These are phyloP conservation scores for Serendipita sp. DNA, from an alignment of 1,284 basidiomycete genomes.

Conservation along the genomic window DNA sequence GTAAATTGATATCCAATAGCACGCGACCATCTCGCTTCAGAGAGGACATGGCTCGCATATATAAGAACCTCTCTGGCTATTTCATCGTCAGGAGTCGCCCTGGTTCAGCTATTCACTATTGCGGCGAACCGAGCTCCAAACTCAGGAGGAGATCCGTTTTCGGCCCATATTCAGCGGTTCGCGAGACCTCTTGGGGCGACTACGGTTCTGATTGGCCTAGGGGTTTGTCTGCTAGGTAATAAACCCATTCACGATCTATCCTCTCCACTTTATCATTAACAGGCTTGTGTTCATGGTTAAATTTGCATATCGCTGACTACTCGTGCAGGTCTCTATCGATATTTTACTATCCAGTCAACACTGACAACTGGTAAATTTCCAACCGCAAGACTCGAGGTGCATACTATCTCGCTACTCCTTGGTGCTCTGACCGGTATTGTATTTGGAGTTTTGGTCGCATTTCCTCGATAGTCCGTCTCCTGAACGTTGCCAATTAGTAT, in stretches of 20 bases:
- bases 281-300: neutral
- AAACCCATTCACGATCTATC: constrained; percentile 1
- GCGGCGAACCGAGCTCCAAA: constrained; percentile 16
- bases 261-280: neutral
- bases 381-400: constrained; percentile 33
- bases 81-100: constrained; percentile 20
- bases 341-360: constrained; percentile 40
- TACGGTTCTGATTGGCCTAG: constrained; percentile 35
- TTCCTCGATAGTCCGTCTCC: neutral
- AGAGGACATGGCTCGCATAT: constrained; percentile 7
- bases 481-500: neutral
- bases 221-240: constrained; percentile 37
- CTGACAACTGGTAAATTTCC: constrained; percentile 42
- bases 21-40: constrained; percentile 3
- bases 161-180: constrained; percentile 24
- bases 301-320: neutral
- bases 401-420: constrained; percentile 31
- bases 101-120: constrained; percentile 44
- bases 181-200: constrained; percentile 41
- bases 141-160: constrained; percentile 15
- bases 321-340: constrained; percentile 33
- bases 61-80: constrained; percentile 7
- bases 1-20: neutral
- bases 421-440: constrained; percentile 32
- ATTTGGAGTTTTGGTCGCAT: constrained; percentile 30